These are phyloP conservation scores for Trypethelium eluteriae DNA, from an alignment of 495 filamentous ascomycete genomes.

Conservation along the genomic window DNA sequence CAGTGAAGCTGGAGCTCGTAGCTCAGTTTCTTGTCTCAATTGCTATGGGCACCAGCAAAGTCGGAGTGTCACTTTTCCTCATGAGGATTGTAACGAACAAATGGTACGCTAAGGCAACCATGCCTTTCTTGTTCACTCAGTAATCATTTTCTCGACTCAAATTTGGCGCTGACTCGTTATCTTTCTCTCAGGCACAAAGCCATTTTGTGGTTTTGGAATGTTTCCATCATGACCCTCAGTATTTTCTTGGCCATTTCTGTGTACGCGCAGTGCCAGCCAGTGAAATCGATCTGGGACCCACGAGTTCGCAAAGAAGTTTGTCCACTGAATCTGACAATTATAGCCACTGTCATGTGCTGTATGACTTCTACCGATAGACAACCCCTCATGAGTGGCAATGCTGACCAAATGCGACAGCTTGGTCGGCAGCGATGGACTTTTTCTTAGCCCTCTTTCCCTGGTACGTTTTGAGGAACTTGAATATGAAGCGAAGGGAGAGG, in stretches of 20 bases:
- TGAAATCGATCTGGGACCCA: conserved; percentile 1
- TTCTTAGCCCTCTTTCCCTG: background rate
- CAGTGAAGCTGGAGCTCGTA: background rate
- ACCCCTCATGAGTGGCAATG: background rate
- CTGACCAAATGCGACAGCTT: background rate
- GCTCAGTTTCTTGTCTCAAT: conserved; percentile 1
- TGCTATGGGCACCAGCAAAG: background rate
- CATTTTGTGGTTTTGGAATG: background rate
- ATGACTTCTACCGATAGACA: background rate
- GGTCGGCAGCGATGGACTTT: background rate
- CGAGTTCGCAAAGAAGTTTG: background rate
- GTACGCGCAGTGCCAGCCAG: background rate
- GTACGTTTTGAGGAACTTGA: conserved; percentile 2
- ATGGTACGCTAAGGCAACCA: background rate
- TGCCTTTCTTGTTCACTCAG: background rate
- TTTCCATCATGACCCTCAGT: conserved; percentile 4
- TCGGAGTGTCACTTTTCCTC: background rate
- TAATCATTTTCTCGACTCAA: background rate
- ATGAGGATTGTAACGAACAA: conserved; percentile 7
- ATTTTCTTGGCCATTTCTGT: background rate
- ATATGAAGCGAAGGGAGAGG: conserved; percentile 4
- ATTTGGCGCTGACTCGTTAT: background rate
- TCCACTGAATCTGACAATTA: conserved; percentile 1
- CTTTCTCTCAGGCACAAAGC: background rate
- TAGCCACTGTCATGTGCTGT: conserved; percentile 1